phyloP scores from a whole-genome alignment of 352 stramenopile genomes.

The Pythium rishiriense region DNA sequence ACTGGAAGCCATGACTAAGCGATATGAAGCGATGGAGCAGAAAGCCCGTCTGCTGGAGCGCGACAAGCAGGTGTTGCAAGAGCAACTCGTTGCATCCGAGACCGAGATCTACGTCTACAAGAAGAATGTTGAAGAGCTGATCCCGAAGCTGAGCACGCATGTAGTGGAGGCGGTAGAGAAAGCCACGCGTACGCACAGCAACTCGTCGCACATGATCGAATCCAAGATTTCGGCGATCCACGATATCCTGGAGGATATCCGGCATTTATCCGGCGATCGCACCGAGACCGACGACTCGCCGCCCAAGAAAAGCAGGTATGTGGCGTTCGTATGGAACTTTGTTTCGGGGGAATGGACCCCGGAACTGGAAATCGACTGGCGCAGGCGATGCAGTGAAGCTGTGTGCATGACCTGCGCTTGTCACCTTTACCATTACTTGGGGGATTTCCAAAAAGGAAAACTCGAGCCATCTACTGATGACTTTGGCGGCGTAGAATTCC shows the following conservation, averaged over 20 bases:
- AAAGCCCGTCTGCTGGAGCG: slow-evolving; percentile 13
- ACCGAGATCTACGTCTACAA: slow-evolving; percentile 27
- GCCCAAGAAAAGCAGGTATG: slow-evolving; percentile 50
- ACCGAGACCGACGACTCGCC: slow-evolving; percentile 60
- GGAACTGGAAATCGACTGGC: background rate
- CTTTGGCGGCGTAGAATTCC: slow-evolving; percentile 86
- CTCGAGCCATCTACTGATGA: slow-evolving; percentile 86
- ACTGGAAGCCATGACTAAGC: slow-evolving; percentile 18
- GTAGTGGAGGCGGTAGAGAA: slow-evolving; percentile 37
- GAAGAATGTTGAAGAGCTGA: slow-evolving; percentile 18
- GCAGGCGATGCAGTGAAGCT: background rate
- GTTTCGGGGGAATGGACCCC: background rate
- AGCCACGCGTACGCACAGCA: slow-evolving; percentile 30
- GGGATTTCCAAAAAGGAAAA: slow-evolving; percentile 29
- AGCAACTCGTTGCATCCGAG: slow-evolving; percentile 18
- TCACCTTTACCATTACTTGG: background rate
- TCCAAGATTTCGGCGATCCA: slow-evolving; percentile 57
- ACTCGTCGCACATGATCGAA: slow-evolving; percentile 44
- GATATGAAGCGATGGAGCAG: slow-evolving; percentile 16
- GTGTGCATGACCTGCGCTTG: slow-evolving; percentile 1
- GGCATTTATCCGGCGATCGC: slow-evolving; percentile 41
- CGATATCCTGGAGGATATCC: slow-evolving; percentile 63
- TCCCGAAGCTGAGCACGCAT: slow-evolving; percentile 12
- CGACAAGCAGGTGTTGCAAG: slow-evolving; percentile 18
- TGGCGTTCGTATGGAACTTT: slow-evolving; percentile 1